phyloP scores from a whole-genome alignment of 176 grass and related monocot genomes.

The Zoysia pacifica region DNA sequence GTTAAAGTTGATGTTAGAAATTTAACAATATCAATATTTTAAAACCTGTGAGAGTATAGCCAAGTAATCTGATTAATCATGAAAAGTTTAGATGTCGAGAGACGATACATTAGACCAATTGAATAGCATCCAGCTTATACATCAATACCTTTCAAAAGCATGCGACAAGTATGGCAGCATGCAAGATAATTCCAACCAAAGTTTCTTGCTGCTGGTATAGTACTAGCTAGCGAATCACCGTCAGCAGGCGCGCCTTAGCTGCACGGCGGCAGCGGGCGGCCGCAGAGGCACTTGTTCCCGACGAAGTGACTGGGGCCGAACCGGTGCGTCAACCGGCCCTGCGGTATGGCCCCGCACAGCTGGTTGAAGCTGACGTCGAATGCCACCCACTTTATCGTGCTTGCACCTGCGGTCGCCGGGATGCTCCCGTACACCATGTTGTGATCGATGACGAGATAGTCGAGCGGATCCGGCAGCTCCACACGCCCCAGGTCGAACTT shows the following conservation, averaged over 20 bases:
- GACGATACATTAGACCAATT: too few species aligned
- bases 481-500: constrained; percentile 50
- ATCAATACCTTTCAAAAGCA: too few species aligned
- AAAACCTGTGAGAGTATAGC: too few species aligned
- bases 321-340: constrained; percentile 38
- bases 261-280: constrained; percentile 45
- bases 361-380: constrained; percentile 67
- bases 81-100: too few species aligned
- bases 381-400: constrained; percentile 44
- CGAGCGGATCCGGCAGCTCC: constrained; percentile 43
- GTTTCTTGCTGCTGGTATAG: too few species aligned
- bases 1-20: too few species aligned
- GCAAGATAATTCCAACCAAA: too few species aligned
- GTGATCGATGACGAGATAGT: constrained; percentile 46
- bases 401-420: constrained; percentile 34
- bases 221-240: too few species aligned
- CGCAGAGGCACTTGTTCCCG: constrained; percentile 70
- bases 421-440: constrained; percentile 62
- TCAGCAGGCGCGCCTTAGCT: neutral
- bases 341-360: constrained; percentile 64
- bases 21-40: too few species aligned
- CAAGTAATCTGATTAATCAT: too few species aligned
- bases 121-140: too few species aligned
- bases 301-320: constrained; percentile 45
- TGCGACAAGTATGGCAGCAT: too few species aligned